A percentile compares a stretch with the other conserved stretches of the same genome.
Conservation (phyloP, 148 eudicot genomes). For the Cornus kousa region DNA sequence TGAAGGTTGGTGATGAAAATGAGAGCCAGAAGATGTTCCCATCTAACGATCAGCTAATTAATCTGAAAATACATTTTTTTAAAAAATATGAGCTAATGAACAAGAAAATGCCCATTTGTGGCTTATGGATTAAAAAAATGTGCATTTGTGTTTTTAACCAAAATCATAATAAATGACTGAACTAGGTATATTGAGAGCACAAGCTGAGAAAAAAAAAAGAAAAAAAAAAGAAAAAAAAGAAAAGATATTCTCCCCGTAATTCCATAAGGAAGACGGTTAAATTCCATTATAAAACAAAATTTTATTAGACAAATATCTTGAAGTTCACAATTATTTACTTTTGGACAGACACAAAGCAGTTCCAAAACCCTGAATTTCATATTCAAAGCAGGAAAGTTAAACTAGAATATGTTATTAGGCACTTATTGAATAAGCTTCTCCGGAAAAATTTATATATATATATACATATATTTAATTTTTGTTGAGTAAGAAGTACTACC, state of each 20-base stretch:
- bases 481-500: too few relatives aligned
- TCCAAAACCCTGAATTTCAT: not conserved
- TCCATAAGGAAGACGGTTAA: not conserved
- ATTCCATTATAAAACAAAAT: not conserved
- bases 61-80: constrained; percentile 7
- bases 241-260: not conserved
- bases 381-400: not conserved
- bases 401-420: too few relatives aligned
- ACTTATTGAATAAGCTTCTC: too few relatives aligned
- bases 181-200: not conserved
- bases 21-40: constrained; percentile 48
- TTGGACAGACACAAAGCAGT: not conserved
- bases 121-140: too few relatives aligned
- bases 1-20: constrained; percentile 35
- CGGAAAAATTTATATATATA: too few relatives aligned
- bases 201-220: not conserved
- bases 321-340: not conserved
- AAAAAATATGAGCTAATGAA: not conserved
- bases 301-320: too few relatives aligned
- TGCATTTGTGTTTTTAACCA: not conserved
- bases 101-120: not conserved
- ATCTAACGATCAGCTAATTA: constrained; percentile 9
- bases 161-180: not conserved
- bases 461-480: too few relatives aligned
- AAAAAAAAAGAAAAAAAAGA: not conserved